These are phyloP conservation scores for Olyra latifolia DNA, from an alignment of 176 grass and related monocot species.

Conservation along the genomic window DNA sequence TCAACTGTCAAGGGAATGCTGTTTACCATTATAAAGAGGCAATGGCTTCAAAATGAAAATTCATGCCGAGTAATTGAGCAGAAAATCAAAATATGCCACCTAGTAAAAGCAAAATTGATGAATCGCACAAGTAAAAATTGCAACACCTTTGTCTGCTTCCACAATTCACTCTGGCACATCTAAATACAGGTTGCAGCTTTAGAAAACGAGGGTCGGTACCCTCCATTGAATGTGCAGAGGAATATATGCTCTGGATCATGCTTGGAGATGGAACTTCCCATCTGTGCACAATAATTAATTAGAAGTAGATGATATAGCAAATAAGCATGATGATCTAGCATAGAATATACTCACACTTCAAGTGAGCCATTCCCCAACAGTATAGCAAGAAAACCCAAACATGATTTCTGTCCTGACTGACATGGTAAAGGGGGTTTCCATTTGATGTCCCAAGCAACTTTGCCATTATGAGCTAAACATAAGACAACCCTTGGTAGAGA, in stretches of 20 bases:
- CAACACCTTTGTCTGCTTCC: slow-evolving; percentile 80
- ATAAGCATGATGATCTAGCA: slow-evolving; percentile 24
- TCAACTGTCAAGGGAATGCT: slow-evolving; percentile 98
- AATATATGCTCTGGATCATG: slow-evolving; percentile 83
- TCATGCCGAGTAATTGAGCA: slow-evolving; percentile 37
- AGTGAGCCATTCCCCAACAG: slow-evolving; percentile 83
- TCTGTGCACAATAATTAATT: slow-evolving; percentile 46
- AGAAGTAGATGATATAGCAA: slow-evolving; percentile 25
- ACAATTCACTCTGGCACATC: slow-evolving; percentile 69
- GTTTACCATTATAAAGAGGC: slow-evolving; percentile 63
- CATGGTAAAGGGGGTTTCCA: slow-evolving; percentile 65
- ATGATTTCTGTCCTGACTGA: slow-evolving; percentile 43
- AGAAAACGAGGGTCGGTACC: slow-evolving; percentile 84
- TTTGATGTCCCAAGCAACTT: slow-evolving; percentile 98
- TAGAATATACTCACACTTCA: slow-evolving; percentile 73
- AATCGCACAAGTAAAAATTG: slow-evolving; percentile 28
- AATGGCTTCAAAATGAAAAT: slow-evolving; percentile 54
- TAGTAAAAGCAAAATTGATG: slow-evolving; percentile 30
- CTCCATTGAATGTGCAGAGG: slow-evolving; percentile 40
- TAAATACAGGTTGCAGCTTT: slow-evolving; percentile 88
- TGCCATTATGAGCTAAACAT: slow-evolving; percentile 94
- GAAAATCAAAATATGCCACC: slow-evolving; percentile 1
- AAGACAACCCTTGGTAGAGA: slow-evolving; percentile 74
- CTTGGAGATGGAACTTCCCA: slow-evolving; percentile 90
- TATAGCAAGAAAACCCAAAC: slow-evolving; percentile 82